These are phyloP conservation scores for Mycogone perniciosa DNA, from an alignment of 2,329 filamentous ascomycete genomes.

Conservation along the genomic window DNA sequence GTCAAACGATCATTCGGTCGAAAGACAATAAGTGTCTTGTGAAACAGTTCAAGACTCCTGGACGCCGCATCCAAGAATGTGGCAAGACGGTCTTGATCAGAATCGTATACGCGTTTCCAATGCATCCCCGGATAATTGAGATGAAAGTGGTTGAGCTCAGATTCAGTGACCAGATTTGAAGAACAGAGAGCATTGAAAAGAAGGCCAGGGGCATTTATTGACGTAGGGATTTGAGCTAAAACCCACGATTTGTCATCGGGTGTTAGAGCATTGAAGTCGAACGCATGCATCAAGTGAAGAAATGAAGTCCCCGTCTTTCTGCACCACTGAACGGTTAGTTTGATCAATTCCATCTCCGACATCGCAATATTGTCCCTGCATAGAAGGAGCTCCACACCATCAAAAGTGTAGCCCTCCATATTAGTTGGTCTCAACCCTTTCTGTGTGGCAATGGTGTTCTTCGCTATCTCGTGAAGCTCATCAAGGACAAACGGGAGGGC, in stretches of 20 bases:
- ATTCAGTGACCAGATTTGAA: slow-evolving; percentile 25
- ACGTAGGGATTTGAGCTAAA: slow-evolving; percentile 25
- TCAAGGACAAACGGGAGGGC: slow-evolving; percentile 31
- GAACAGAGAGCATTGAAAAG: slow-evolving; percentile 32
- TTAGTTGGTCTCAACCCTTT: neutral
- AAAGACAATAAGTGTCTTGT: slow-evolving; percentile 34
- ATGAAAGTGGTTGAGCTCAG: slow-evolving; percentile 27
- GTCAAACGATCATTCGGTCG: slow-evolving; percentile 29
- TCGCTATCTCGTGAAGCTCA: slow-evolving; percentile 26
- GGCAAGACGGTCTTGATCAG: slow-evolving; percentile 26
- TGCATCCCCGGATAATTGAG: slow-evolving; percentile 28
- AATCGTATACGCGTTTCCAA: slow-evolving; percentile 34
- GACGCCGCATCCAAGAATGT: slow-evolving; percentile 28
- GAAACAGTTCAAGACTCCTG: slow-evolving; percentile 28
- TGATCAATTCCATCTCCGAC: slow-evolving; percentile 33
- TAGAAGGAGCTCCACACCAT: slow-evolving; percentile 27
- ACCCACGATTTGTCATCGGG: slow-evolving; percentile 33
- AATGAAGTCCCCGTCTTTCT: slow-evolving; percentile 20
- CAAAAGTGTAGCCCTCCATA: slow-evolving; percentile 18
- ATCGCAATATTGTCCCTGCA: slow-evolving; percentile 29
- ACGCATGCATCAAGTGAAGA: slow-evolving; percentile 22
- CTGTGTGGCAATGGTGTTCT: slow-evolving; percentile 11
- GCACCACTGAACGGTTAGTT: slow-evolving; percentile 30
- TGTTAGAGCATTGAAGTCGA: slow-evolving; percentile 27
- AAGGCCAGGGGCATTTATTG: slow-evolving; percentile 20